Base-by-base conservation (phyloP, 441 rosid genomes). In the Bocquillonia castaneifolia region DNA sequence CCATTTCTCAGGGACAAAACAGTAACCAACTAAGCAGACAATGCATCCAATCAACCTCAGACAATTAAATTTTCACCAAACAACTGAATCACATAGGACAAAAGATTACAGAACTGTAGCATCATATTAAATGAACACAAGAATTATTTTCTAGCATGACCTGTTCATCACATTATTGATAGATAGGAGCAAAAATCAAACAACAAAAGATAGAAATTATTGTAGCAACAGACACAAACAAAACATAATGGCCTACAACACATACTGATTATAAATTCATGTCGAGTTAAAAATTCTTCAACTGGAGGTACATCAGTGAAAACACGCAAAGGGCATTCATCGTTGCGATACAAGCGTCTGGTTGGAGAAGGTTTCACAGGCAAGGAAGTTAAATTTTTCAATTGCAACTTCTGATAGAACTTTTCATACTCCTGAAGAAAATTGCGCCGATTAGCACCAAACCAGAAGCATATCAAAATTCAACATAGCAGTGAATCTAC, bases 291-390 rank as follows among this genome's bases (percentile, higher is more conserved):
- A 77, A 78, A 81, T 37, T 89, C 99, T 77, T 89, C 95, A 48
- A 91, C 87, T 64, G 86, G 96, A 63, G 99, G 95, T 71, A 89
- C 80, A 80, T 93, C 99, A 10, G 97, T 93, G 83, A 85, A 85
- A 72, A 93, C 95, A 39, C 59, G 78, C 54, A 86, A 78, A 72
- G 85, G 77, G 68, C 76, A 29, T 73, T 85, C 88, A 77, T 89
- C 83, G 66, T 69, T 76, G 60, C 44, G 60, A 61, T 42, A 62
- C 73, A 87, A 66, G 77, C 75, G 73, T 76, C 62, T 76, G 23
- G 81, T 54, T 37, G 75, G 50, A 58, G 88, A 77, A 59, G 90
- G 72, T 52, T 70, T 71, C 29, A 34, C 52, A 9, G 86, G 78
- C 53, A 77, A 42, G 59, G 79, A 74, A 64, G 76, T 56, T 37